Percentiles rank a stretch among this genome's conserved stretches.
These are phyloP conservation scores for Cyclocybe cylindracea DNA, from an alignment of 768 basidiomycete species.

Conservation along the genomic window DNA sequence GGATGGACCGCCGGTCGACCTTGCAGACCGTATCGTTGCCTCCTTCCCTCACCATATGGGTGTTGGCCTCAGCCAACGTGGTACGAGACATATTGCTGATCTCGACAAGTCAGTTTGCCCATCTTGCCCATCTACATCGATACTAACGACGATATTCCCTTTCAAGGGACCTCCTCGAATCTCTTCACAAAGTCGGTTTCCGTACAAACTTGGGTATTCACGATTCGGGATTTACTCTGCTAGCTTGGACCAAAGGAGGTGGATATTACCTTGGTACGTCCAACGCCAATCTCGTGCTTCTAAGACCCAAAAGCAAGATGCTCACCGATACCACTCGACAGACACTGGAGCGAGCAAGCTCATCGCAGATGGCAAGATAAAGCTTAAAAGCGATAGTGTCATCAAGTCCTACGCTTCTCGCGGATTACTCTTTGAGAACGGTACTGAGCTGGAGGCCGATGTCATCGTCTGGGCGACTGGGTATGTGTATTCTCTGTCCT, in stretches of 20 bases:
- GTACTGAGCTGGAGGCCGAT: slow-evolving; percentile 46
- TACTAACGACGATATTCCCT: background rate
- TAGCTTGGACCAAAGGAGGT: slow-evolving; percentile 27
- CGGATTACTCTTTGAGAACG: slow-evolving; percentile 48
- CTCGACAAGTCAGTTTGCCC: slow-evolving; percentile 28
- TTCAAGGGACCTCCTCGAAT: slow-evolving; percentile 29
- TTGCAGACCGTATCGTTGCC: slow-evolving; percentile 47
- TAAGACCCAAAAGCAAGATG: no score
- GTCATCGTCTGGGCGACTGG: slow-evolving; percentile 61
- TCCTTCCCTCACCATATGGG: slow-evolving; percentile 38
- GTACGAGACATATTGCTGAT: slow-evolving; percentile 21
- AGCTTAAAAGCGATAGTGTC: slow-evolving; percentile 59
- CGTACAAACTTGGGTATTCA: slow-evolving; percentile 37
- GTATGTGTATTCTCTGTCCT: slow-evolving; percentile 22
- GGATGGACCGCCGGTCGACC: slow-evolving; percentile 41
- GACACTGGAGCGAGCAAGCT: slow-evolving; percentile 58
- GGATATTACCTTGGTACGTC: slow-evolving; percentile 34
- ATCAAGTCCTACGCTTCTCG: slow-evolving; percentile 42
- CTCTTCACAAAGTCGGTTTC: slow-evolving; percentile 41
- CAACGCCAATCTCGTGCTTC: background rate
- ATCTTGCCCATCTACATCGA: background rate
- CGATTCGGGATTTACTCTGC: slow-evolving; percentile 30
- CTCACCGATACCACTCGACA: slow-evolving; percentile 13
- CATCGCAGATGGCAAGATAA: slow-evolving; percentile 66
- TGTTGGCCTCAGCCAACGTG: slow-evolving; percentile 15